A percentile compares a stretch with the other conserved stretches of the same genome.
These are phyloP conservation scores for Teunomyces stri DNA, from an alignment of 805 yeast species.

Conservation along the genomic window DNA sequence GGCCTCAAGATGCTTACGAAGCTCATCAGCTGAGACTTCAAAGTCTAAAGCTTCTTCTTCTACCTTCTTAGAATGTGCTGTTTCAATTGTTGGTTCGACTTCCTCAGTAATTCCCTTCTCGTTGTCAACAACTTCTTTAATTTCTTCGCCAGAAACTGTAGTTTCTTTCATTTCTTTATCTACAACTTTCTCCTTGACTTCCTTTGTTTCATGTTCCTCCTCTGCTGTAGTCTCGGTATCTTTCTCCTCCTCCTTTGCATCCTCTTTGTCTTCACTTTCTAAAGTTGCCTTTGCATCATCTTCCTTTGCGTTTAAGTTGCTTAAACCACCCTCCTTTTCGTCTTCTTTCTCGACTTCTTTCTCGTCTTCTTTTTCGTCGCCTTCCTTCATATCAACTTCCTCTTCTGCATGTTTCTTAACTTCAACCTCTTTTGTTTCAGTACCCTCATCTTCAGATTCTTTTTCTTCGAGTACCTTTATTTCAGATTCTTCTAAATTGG, in stretches of 20 bases:
- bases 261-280: background rate
- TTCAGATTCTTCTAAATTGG: background rate
- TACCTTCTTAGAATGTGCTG: slow-evolving; percentile 2
- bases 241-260: background rate
- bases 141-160: slow-evolving; percentile 6
- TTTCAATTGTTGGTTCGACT: slow-evolving; percentile 5
- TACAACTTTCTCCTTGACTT: background rate
- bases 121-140: background rate
- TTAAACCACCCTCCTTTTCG: background rate
- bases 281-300: slow-evolving; percentile 5
- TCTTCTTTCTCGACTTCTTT: background rate
- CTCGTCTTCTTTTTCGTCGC: background rate
- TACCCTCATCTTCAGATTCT: background rate
- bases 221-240: slow-evolving; percentile 5
- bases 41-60: slow-evolving; percentile 21
- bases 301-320: background rate
- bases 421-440: background rate
- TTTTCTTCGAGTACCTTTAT: background rate
- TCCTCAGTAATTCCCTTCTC: slow-evolving; percentile 8
- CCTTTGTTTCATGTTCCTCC: background rate
- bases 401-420: slow-evolving; percentile 1
- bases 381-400: slow-evolving; percentile 7
- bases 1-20: slow-evolving; percentile 42
- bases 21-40: slow-evolving; percentile 40
- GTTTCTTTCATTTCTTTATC: background rate